These are phyloP conservation scores for Cotoneaster glaucophyllus DNA, from an alignment of 306 rosid genomes.

Conservation along the genomic window DNA sequence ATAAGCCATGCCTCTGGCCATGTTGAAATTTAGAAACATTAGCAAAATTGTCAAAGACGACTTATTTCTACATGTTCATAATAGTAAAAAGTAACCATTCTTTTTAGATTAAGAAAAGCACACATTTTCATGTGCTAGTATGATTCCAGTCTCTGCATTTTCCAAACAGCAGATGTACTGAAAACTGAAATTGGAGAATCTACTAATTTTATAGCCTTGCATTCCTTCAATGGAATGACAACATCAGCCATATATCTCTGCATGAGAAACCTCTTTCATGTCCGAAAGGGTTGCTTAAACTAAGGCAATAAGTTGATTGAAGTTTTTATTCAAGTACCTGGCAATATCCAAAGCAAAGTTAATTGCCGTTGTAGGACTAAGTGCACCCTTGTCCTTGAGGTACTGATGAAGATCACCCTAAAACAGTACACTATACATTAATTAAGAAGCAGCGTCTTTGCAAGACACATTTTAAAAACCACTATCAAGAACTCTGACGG, in stretches of 20 bases:
- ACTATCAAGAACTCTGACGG: conserved; percentile 3
- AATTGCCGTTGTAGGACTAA: conserved; percentile 62
- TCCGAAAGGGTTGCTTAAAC: neutral
- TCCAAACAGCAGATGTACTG: neutral
- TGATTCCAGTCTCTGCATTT: neutral
- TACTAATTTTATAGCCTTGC: neutral
- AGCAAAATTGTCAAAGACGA: conserved; percentile 16
- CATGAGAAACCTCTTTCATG: neutral
- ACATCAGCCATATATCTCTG: neutral
- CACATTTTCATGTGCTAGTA: neutral
- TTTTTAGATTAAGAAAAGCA: neutral
- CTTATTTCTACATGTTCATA: neutral
- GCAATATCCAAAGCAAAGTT: conserved; percentile 86
- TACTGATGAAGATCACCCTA: conserved; percentile 94
- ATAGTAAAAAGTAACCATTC: neutral
- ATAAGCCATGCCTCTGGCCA: conserved; percentile 86
- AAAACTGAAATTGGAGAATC: neutral
- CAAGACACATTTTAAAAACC: conserved; percentile 9
- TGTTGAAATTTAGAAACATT: conserved; percentile 22
- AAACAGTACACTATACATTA: conserved; percentile 17
- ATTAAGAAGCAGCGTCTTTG: conserved; percentile 15
- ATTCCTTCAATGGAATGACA: neutral
- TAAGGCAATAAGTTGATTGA: neutral
- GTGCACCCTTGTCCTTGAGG: conserved; percentile 81
- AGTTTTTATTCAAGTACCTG: conserved; percentile 32